Base-by-base conservation (phyloP, 164 flowering plant genomes). In the Nelumbo lutea region DNA sequence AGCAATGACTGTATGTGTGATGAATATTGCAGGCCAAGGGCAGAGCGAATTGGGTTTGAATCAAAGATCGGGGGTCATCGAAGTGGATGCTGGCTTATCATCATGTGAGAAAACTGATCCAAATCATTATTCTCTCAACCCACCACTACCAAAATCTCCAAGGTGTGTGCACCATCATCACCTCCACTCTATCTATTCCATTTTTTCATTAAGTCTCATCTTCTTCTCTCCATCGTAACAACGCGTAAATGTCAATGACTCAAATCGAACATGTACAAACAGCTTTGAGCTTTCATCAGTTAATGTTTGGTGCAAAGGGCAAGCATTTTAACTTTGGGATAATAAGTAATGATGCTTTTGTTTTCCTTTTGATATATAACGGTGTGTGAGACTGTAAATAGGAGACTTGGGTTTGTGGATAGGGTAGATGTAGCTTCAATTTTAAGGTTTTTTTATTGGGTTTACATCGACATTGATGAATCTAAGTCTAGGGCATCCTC, bases 1-100 rank as follows among this genome's bases (percentile, higher is more conserved):
- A 62, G 77, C 73, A 74, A 72, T 72, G 68, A 58, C 73, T 78
- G 55, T 65, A 43, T 72, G 63, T 68, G 61, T 69, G 72, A 57
- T 79, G 68, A 75, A 69, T 62, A 46, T 77, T 83, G 78, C 85
- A 88, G 92, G 88, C 69, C 83, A 82, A 70, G 87, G 76, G 71
- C 80, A 67, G 80, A 72, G 73, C 57, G 82, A 84, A 59, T 71
- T 67, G 61, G 81, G 72, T 67, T 66, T 79, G 64, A 84, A 77
- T 59, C 76, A 72, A 69, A 75, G 77, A 79, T 60, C 80, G 75
- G 78, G 69, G 43, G 62, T 70, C 42, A 71, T 52, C 51, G 77
- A 77, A 51, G 76, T 77, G 73, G 82, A 76, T 47, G 78, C 62
- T 60, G 79, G 77, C 67, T 59, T 79, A 15, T 71, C 79, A 61